Evolutionary conservation across 257 asterid genomes (phyloP).

Genomic region (Gynochthodes officinalis): DNA sequence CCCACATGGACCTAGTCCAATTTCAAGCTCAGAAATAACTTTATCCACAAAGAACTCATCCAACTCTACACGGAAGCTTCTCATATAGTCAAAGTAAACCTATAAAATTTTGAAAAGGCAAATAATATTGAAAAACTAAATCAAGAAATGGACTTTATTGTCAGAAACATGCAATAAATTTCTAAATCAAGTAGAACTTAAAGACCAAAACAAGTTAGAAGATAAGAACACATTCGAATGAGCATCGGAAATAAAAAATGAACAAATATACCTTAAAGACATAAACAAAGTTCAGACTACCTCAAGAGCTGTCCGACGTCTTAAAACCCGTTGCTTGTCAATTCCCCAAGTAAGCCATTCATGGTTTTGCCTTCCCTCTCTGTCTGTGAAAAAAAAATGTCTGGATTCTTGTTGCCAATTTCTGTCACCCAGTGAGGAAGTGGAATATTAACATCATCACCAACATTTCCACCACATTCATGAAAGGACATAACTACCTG

Average conservation of each 20-base stretch:
- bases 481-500: conserved; percentile 88
- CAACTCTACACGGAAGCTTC: conserved; percentile 76
- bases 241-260: neutral
- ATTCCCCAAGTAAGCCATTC: conserved; percentile 88
- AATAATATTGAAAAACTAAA: neutral
- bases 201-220: neutral
- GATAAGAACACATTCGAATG: neutral
- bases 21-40: conserved; percentile 63
- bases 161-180: neutral
- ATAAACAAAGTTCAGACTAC: conserved; percentile 24
- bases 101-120: conserved; percentile 16
- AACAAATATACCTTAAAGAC: neutral
- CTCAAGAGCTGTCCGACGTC: conserved; percentile 71
- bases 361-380: conserved; percentile 49
- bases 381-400: conserved; percentile 67
- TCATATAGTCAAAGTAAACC: conserved; percentile 86
- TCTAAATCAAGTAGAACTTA: neutral
- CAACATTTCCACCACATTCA: conserved; percentile 80
- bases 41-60: conserved; percentile 66
- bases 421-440: conserved; percentile 72
- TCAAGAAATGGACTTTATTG: neutral
- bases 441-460: conserved; percentile 78
- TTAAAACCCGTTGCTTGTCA: conserved; percentile 65
- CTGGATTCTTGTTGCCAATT: conserved; percentile 52
- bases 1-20: conserved; percentile 88